These are phyloP conservation scores for Eremothecium gossypii DNA, from an alignment of 1,139 yeast genomes.

Conservation along the genomic window DNA sequence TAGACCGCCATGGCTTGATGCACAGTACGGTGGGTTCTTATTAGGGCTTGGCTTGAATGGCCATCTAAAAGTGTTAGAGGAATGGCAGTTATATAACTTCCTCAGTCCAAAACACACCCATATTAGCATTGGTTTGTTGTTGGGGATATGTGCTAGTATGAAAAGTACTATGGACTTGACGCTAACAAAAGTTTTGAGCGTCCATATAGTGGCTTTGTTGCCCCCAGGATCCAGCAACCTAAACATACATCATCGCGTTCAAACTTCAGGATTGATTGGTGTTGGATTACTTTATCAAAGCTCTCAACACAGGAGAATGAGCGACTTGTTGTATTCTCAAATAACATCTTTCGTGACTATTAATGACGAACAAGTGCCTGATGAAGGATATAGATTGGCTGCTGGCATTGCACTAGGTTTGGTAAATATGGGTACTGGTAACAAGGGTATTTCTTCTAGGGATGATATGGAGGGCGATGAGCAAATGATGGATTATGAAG, in stretches of 20 bases:
- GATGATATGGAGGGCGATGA: conserved; percentile 2
- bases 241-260: conserved; percentile 75
- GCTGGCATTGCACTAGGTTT: conserved; percentile 86
- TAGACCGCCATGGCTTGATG: conserved; percentile 55
- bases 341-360: conserved; percentile 48
- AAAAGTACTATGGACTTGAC: conserved; percentile 79
- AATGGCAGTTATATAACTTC: conserved; percentile 94
- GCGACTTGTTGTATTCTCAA: conserved; percentile 67
- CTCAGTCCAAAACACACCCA: conserved; percentile 81
- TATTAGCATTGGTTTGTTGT: conserved; percentile 75
- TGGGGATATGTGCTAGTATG: conserved; percentile 91
- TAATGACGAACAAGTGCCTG: conserved; percentile 42
- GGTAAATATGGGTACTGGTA: conserved; percentile 75
- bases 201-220: conserved; percentile 83
- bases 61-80: conserved; percentile 72
- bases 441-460: conserved; percentile 4
- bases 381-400: conserved; percentile 79
- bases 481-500: neutral
- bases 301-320: conserved; percentile 80
- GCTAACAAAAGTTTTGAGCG: conserved; percentile 81
- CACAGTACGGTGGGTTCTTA: conserved; percentile 94
- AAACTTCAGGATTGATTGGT: conserved; percentile 86
- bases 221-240: conserved; percentile 89
- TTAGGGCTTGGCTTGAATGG: conserved; percentile 89
- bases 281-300: conserved; percentile 75